These are phyloP conservation scores for Cyanodermella asteris DNA, from an alignment of 2,329 filamentous ascomycete genomes.

Conservation along the genomic window DNA sequence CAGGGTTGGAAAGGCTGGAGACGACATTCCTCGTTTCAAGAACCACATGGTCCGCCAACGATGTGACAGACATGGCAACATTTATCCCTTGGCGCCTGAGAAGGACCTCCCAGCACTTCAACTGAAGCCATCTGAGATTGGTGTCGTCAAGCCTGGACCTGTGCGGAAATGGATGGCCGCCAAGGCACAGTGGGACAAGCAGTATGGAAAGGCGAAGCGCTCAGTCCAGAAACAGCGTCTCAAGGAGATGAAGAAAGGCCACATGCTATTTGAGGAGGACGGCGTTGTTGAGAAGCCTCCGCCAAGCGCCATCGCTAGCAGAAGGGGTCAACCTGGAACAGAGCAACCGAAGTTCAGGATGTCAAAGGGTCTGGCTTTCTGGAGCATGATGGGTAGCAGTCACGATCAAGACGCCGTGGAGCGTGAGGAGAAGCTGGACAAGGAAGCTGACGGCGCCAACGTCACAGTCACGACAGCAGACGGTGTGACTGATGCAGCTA, in stretches of 20 bases:
- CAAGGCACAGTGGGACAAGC: slow-evolving; percentile 51
- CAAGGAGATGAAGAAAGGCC: slow-evolving; percentile 50
- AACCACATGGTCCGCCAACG: slow-evolving; percentile 83
- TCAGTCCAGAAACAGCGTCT: slow-evolving; percentile 53
- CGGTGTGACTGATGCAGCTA: slow-evolving; percentile 12
- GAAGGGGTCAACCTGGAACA: slow-evolving; percentile 31
- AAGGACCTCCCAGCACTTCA: slow-evolving; percentile 44
- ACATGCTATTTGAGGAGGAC: slow-evolving; percentile 44
- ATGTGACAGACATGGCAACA: slow-evolving; percentile 55
- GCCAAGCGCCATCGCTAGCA: slow-evolving; percentile 58
- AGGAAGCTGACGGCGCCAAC: slow-evolving; percentile 13
- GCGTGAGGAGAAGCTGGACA: slow-evolving; percentile 31
- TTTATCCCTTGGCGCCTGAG: slow-evolving; percentile 43
- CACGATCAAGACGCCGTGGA: slow-evolving; percentile 59
- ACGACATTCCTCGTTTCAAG: slow-evolving; percentile 57
- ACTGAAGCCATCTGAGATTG: slow-evolving; percentile 43
- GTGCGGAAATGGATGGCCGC: slow-evolving; percentile 64
- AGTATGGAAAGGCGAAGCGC: slow-evolving; percentile 46
- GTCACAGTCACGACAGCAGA: slow-evolving; percentile 7
- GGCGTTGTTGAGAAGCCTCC: slow-evolving; percentile 74
- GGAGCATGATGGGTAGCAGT: slow-evolving; percentile 73
- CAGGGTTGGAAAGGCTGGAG: slow-evolving; percentile 66
- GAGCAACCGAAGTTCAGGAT: slow-evolving; percentile 34
- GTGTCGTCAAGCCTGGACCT: slow-evolving; percentile 57
- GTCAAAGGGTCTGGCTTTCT: slow-evolving; percentile 59